A percentile compares a stretch with the other conserved stretches of the same genome.
phyloP scores from a whole-genome alignment of 352 stramenopile species.

The Proteromonas lacertae region DNA sequence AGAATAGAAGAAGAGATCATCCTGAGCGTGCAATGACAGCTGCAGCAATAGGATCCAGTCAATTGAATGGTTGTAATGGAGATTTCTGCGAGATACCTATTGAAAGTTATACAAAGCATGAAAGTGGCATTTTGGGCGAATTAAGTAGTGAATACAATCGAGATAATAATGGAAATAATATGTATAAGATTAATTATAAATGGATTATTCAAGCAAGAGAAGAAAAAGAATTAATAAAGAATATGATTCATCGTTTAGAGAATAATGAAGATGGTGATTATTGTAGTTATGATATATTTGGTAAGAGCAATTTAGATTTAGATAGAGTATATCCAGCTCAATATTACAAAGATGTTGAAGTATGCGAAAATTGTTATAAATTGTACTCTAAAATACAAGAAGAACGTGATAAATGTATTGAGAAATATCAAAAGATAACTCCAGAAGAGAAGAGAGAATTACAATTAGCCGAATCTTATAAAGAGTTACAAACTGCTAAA shows the following conservation, averaged over 20 bases:
- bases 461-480: too few species aligned
- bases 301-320: constrained; percentile 4
- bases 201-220: constrained; percentile 5
- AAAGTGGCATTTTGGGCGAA: constrained; percentile 3
- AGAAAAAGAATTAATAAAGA: constrained; percentile 5
- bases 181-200: neutral
- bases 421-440: neutral
- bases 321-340: constrained; percentile 6
- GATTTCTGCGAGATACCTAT: constrained; percentile 11
- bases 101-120: constrained; percentile 4
- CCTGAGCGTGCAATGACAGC: too few species aligned
- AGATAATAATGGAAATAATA: constrained; percentile 1
- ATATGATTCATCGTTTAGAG: constrained; percentile 5
- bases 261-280: constrained; percentile 7
- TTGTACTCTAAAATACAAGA: constrained; percentile 12
- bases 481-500: too few species aligned
- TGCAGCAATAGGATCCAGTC: constrained; percentile 5
- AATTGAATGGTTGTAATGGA: constrained; percentile 8
- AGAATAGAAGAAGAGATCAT: too few species aligned
- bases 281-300: constrained; percentile 1
- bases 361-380: constrained; percentile 10
- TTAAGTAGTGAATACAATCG: constrained; percentile 3
- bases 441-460: neutral
- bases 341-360: constrained; percentile 8
- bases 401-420: constrained; percentile 6